These are phyloP conservation scores for Knoxia roxburghii DNA, from an alignment of 257 asterid genomes.

Conservation along the genomic window DNA sequence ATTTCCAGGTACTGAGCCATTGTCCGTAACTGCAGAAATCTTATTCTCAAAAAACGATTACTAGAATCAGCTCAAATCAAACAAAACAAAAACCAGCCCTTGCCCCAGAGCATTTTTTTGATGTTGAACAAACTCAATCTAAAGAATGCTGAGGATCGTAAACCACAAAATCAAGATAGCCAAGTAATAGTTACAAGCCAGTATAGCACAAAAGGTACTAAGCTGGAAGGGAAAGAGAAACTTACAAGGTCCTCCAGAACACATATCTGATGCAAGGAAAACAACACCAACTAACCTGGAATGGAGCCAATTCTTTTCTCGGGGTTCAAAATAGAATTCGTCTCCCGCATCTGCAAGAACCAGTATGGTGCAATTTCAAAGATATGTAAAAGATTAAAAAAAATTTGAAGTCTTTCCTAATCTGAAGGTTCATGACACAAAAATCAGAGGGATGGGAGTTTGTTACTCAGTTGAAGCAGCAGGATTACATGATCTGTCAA, in stretches of 20 bases:
- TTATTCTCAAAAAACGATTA: not conserved
- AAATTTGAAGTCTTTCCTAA: not conserved
- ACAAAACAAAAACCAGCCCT: not conserved
- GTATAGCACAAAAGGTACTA: not conserved
- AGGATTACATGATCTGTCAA: not conserved
- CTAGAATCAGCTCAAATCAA: not conserved
- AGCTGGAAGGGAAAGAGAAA: not conserved
- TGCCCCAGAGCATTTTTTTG: no score
- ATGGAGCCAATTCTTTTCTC: slow-evolving; percentile 54
- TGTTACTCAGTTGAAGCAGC: not conserved
- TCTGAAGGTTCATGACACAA: not conserved
- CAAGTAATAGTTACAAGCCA: not conserved
- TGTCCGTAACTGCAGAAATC: not conserved
- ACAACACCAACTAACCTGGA: slow-evolving; percentile 55
- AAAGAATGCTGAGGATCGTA: not conserved
- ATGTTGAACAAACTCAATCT: not conserved
- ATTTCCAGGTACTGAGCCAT: not conserved
- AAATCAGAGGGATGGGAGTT: not conserved
- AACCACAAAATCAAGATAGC: not conserved
- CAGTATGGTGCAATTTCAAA: not conserved
- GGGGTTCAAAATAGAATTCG: slow-evolving; percentile 28
- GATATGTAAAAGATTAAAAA: not conserved
- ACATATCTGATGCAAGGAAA: not conserved
- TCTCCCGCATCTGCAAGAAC: slow-evolving; percentile 50
- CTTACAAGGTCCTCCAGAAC: not conserved